phyloP scores from a whole-genome alignment of 768 basidiomycete species.

The Trametes cinnabarina region DNA sequence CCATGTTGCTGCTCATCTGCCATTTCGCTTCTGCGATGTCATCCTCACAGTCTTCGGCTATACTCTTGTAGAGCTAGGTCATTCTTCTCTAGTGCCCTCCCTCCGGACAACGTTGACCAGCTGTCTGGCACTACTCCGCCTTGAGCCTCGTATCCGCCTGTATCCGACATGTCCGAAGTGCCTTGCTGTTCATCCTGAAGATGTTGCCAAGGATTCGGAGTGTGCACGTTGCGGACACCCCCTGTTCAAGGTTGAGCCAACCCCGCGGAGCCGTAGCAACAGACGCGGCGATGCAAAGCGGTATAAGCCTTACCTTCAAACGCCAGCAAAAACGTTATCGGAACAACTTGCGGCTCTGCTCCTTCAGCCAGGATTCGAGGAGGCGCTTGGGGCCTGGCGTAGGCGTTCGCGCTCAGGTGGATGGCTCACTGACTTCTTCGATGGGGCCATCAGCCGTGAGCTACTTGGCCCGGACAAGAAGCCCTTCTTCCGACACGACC shows the following conservation, averaged over 20 bases:
- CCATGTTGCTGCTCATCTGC: conserved; percentile 1
- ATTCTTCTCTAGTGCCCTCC: neutral
- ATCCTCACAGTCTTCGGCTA: neutral
- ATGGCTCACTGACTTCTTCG: conserved; percentile 26
- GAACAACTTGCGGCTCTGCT: conserved; percentile 21
- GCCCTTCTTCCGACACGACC: conserved; percentile 29
- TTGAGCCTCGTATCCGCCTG: neutral
- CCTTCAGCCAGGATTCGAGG: conserved; percentile 26
- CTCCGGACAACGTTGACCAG: neutral
- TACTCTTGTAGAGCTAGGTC: neutral
- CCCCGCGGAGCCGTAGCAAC: neutral
- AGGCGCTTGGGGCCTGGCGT: conserved; percentile 21
- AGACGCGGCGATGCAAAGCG: neutral
- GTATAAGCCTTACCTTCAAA: neutral
- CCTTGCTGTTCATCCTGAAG: neutral
- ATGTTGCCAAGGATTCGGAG: neutral
- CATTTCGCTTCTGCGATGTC: neutral
- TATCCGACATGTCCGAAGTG: neutral
- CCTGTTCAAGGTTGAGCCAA: neutral
- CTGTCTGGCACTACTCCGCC: neutral
- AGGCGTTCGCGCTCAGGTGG: conserved; percentile 3
- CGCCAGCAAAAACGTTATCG: conserved; percentile 10
- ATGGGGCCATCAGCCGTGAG: conserved; percentile 27
- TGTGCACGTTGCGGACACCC: neutral
- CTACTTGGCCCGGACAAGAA: conserved; percentile 26